Conservation (phyloP, 2,329 filamentous ascomycete genomes). For the Gnomoniopsis smithogilvyi region DNA sequence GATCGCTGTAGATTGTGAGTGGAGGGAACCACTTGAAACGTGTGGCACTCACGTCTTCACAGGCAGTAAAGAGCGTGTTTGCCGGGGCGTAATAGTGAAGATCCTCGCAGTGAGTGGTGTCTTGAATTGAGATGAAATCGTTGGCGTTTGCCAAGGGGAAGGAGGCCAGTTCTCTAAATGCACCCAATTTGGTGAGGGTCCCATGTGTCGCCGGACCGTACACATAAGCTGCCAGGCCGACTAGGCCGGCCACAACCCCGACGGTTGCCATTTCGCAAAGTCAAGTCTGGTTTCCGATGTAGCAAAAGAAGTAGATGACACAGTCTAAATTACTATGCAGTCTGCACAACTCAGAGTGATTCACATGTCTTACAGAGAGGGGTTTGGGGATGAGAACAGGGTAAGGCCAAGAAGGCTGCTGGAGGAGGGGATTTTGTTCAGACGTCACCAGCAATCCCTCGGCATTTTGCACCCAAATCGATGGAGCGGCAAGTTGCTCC, state of each 20-base stretch:
- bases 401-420: too few relatives aligned
- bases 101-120: constrained; percentile 58
- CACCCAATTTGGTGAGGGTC: constrained; percentile 11
- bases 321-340: too few relatives aligned
- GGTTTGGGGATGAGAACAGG: too few relatives aligned
- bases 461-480: too few relatives aligned
- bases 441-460: too few relatives aligned
- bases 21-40: constrained; percentile 53
- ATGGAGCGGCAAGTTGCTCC: too few relatives aligned
- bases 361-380: too few relatives aligned
- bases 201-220: constrained; percentile 11
- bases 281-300: background rate
- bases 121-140: constrained; percentile 40
- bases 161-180: constrained; percentile 6
- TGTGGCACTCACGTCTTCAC: constrained; percentile 39
- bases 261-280: constrained; percentile 3
- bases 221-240: constrained; percentile 11
- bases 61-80: constrained; percentile 53
- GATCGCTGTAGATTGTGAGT: constrained; percentile 37
- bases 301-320: background rate
- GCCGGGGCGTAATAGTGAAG: constrained; percentile 50
- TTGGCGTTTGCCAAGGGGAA: constrained; percentile 3
- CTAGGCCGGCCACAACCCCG: constrained; percentile 9
- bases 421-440: too few relatives aligned
- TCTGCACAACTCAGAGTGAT: too few relatives aligned